Conservation (phyloP, 1,284 basidiomycete genomes). For the Gomphus bonarii region DNA sequence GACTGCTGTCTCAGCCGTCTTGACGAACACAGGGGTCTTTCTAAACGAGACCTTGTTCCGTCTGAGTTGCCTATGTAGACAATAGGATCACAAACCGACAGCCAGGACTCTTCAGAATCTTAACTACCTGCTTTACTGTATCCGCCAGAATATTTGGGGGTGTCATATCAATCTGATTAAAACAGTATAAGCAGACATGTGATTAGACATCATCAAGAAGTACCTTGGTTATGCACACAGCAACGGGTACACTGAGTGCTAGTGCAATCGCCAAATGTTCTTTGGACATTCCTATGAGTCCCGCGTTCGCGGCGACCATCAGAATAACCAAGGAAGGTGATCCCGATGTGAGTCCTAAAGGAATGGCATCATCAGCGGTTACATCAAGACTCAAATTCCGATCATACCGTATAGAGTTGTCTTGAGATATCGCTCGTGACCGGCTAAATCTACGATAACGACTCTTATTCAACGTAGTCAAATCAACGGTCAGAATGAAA, state of each 20-base stretch:
- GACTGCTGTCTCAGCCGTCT: slow-evolving; percentile 65
- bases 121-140: slow-evolving; percentile 87
- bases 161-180: slow-evolving; percentile 91
- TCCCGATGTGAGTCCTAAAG: slow-evolving; percentile 70
- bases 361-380: background rate
- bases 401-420: slow-evolving; percentile 75
- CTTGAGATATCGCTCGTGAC: slow-evolving; percentile 84
- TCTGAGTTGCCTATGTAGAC: slow-evolving; percentile 1
- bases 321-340: slow-evolving; percentile 93
- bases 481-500: background rate
- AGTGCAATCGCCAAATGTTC: slow-evolving; percentile 93
- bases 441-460: slow-evolving; percentile 60
- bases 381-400: background rate
- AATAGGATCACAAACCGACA: slow-evolving; percentile 50
- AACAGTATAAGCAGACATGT: background rate
- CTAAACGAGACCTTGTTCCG: slow-evolving; percentile 27
- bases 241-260: slow-evolving; percentile 87
- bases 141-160: slow-evolving; percentile 84
- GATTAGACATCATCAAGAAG: background rate
- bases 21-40: slow-evolving; percentile 70
- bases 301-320: slow-evolving; percentile 94
- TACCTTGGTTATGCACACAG: slow-evolving; percentile 89
- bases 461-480: background rate
- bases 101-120: slow-evolving; percentile 89
- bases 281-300: slow-evolving; percentile 96